These are phyloP conservation scores for Chaetomiaceae sp. DNA, from an alignment of 2,329 filamentous ascomycete genomes.

Conservation along the genomic window DNA sequence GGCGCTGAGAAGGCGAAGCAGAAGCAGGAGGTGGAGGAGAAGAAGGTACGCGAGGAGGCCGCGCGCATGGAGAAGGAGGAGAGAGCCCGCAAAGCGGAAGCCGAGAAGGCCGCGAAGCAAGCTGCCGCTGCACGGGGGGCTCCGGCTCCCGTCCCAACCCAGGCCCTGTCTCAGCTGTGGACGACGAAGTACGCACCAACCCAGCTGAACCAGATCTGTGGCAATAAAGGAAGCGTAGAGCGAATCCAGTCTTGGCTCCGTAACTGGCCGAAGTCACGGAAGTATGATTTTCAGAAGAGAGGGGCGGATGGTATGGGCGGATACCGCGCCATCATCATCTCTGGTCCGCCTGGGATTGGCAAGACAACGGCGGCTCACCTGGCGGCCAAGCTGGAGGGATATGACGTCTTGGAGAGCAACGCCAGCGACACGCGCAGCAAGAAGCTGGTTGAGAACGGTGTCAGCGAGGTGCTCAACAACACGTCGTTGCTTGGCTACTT, in stretches of 20 bases:
- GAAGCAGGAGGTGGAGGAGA: constrained; percentile 78
- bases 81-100: constrained; percentile 47
- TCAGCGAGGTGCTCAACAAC: constrained; percentile 89
- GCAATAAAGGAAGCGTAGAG: constrained; percentile 86
- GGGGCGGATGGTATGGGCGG: constrained; percentile 79
- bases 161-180: constrained; percentile 65
- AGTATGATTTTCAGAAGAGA: constrained; percentile 72
- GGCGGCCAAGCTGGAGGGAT: constrained; percentile 86
- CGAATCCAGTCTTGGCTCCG: constrained; percentile 84
- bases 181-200: constrained; percentile 93
- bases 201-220: constrained; percentile 80
- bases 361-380: constrained; percentile 97
- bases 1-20: constrained; percentile 79
- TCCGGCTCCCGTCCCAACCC: constrained; percentile 32
- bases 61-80: constrained; percentile 83
- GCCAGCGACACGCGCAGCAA: constrained; percentile 95
- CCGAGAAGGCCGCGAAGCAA: constrained; percentile 47
- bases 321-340: constrained; percentile 86
- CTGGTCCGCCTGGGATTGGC: constrained; percentile 77
- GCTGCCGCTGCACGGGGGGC: constrained; percentile 39
- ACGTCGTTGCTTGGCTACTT: constrained; percentile 91
- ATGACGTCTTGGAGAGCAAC: constrained; percentile 90
- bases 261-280: constrained; percentile 72
- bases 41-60: constrained; percentile 73
- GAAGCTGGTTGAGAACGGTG: constrained; percentile 80